Evolutionary conservation across 345 rosid genomes (phyloP), one percentile per base, ranked within the genome.

Genomic region (Jatropha curcas): DNA sequence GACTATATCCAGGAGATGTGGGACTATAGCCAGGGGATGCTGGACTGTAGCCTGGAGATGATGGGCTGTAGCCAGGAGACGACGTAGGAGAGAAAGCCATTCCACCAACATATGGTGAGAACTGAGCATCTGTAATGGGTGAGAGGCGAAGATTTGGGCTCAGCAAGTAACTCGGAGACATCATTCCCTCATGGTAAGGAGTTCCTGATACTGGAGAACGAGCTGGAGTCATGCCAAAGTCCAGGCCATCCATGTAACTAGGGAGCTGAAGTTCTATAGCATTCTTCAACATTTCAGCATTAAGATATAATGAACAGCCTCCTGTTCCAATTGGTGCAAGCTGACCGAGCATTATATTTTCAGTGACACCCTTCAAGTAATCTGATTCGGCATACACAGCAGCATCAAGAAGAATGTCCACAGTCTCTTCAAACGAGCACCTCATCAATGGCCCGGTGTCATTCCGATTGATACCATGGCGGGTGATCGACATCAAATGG

Each of bases 371-470:
- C 68, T 88, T 85, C 76, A 92, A 77, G 79, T 84, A 71, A 79
- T 94, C 99, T 2, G 91, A 68, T 84, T 94, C 99, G 17, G 98
- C 98, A 80, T 87, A 92, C 33, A 90, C 98, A 24, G 99, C 98
- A 72, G 98, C 99, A 88, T 94, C 98, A 46, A 94, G 92, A 66
- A 94, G 91, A 81, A 92, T 94, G 82, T 92, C 99, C 35, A 94
- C 99, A 11, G 99, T 94, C 84, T 94, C 99, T 85, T 94, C 99
- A 67, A 94, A 94, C 27, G 97, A 94, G 77, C 99, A 94, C 66
- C 99, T 92, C 98, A 94, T 94, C 87, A 94, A 71, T 28, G 98
- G 99, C 33, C 99, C 99, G 24, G 99, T 94, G 71, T 94, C 98
- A 71, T 94, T 94, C 55, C 99, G 83, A 41, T 94, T 94, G 77